phyloP scores from a whole-genome alignment of 805 yeast species.

The Candida piceae region DNA sequence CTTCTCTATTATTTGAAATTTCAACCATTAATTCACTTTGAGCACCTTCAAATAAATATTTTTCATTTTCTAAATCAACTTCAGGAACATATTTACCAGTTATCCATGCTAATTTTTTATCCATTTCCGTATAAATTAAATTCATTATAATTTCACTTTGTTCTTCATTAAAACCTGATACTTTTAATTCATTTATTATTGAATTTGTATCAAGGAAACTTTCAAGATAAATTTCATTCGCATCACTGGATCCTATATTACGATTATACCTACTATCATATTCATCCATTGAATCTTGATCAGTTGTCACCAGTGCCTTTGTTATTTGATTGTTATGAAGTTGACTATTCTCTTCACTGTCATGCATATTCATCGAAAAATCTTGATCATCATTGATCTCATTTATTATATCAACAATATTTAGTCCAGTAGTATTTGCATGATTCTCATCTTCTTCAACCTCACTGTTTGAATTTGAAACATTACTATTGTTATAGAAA shows the following conservation, averaged over 20 bases:
- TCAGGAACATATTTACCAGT: slow-evolving; percentile 43
- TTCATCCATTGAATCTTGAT: not conserved
- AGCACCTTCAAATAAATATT: slow-evolving; percentile 86
- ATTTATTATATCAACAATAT: slow-evolving; percentile 24
- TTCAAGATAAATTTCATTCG: slow-evolving; percentile 25
- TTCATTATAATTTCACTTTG: slow-evolving; percentile 60
- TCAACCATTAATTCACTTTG: slow-evolving; percentile 82
- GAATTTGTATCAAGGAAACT: slow-evolving; percentile 57
- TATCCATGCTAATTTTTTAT: slow-evolving; percentile 40
- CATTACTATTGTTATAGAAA: not conserved
- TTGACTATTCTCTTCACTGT: too few relatives aligned
- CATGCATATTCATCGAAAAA: slow-evolving; percentile 11
- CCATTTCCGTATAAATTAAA: slow-evolving; percentile 32
- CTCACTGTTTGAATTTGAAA: slow-evolving; percentile 2
- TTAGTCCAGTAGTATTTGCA: slow-evolving; percentile 17
- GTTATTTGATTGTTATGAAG: too few relatives aligned
- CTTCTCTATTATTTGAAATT: slow-evolving; percentile 65
- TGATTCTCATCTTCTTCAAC: slow-evolving; percentile 7
- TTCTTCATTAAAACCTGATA: slow-evolving; percentile 52
- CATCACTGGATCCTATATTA: not conserved
- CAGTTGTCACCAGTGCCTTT: too few relatives aligned
- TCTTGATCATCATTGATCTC: slow-evolving; percentile 26
- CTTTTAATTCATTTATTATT: slow-evolving; percentile 47
- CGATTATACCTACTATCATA: not conserved
- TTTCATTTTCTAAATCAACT: slow-evolving; percentile 80